Evolutionary conservation across 108 stramenopile genomes (phyloP).

Genomic region (Cyclotella baltica): DNA sequence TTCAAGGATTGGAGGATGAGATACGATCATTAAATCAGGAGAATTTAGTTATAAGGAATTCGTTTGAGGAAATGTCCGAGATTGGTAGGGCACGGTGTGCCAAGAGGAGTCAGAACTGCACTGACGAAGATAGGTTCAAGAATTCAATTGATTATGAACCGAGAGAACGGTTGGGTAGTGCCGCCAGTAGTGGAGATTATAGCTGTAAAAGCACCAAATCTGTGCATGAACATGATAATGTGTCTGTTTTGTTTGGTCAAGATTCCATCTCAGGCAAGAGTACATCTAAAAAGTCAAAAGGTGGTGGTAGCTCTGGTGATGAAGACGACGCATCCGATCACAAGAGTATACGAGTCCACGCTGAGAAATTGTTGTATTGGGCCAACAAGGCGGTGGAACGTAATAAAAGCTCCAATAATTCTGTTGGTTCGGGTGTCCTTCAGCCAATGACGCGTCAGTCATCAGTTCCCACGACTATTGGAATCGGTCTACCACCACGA

Average conservation of each 20-base stretch:
- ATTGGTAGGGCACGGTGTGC: too few relatives aligned
- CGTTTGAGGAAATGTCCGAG: conserved; percentile 5
- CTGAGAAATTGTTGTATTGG: conserved; percentile 52
- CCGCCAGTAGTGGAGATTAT: background rate
- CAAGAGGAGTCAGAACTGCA: conserved; percentile 4
- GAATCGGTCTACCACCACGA: conserved; percentile 39
- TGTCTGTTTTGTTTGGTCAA: conserved; percentile 37
- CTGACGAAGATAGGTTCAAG: conserved; percentile 6
- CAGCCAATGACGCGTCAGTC: background rate
- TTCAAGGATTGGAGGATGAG: conserved; percentile 17
- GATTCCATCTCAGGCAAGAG: conserved; percentile 21
- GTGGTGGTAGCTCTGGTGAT: background rate
- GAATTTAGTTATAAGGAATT: conserved; percentile 1
- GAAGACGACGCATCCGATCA: conserved; percentile 31
- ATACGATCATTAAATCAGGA: conserved; percentile 7
- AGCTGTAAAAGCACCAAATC: background rate
- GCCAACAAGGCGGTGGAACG: conserved; percentile 53
- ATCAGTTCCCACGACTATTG: conserved; percentile 31
- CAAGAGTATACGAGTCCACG: conserved; percentile 48
- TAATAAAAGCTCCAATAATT: conserved; percentile 10
- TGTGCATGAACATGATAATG: conserved; percentile 20
- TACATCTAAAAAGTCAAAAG: background rate
- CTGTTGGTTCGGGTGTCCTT: conserved; percentile 15
- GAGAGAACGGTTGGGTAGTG: conserved; percentile 15
- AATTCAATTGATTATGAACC: conserved; percentile 19